Evolutionary conservation across 108 stramenopile species (phyloP).

Genomic region (Bacterosira constricta): DNA sequence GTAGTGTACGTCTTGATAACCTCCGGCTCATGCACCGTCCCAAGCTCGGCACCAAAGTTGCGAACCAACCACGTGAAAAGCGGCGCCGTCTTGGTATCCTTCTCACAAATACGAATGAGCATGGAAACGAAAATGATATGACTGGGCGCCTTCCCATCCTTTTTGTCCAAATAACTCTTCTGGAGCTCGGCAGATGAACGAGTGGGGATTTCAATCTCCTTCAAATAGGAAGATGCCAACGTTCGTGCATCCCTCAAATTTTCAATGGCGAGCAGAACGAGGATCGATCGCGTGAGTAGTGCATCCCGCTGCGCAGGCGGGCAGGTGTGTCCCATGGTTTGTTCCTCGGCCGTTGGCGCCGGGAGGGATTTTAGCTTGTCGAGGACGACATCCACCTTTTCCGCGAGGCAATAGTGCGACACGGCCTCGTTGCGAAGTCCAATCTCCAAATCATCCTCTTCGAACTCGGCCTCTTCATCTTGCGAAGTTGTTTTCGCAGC

Average conservation of each 20-base stretch:
- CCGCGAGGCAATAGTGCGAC: conserved; percentile 78
- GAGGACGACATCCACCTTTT: conserved; percentile 62
- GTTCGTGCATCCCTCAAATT: conserved; percentile 77
- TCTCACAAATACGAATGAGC: conserved; percentile 81
- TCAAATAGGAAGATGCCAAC: conserved; percentile 56
- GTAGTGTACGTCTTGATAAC: conserved; percentile 73
- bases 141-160: conserved; percentile 78
- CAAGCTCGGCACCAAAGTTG: conserved; percentile 78
- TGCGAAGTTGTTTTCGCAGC: neutral
- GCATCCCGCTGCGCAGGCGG: conserved; percentile 81
- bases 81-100: conserved; percentile 81
- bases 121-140: conserved; percentile 79
- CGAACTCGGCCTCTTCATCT: conserved; percentile 56
- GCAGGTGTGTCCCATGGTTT: conserved; percentile 67
- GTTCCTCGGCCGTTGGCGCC: conserved; percentile 69
- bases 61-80: conserved; percentile 81
- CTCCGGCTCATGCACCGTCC: conserved; percentile 71
- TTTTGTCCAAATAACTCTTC: conserved; percentile 76
- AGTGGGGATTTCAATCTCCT: conserved; percentile 47
- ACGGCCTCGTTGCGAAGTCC: conserved; percentile 76
- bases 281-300: conserved; percentile 78
- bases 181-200: conserved; percentile 63
- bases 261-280: conserved; percentile 73
- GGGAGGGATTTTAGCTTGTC: conserved; percentile 71
- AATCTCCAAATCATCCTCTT: conserved; percentile 57